A percentile compares a stretch with the other conserved stretches of the same genome.
Conservation (phyloP, 1,284 basidiomycete species). For the Mycena citricolor region DNA sequence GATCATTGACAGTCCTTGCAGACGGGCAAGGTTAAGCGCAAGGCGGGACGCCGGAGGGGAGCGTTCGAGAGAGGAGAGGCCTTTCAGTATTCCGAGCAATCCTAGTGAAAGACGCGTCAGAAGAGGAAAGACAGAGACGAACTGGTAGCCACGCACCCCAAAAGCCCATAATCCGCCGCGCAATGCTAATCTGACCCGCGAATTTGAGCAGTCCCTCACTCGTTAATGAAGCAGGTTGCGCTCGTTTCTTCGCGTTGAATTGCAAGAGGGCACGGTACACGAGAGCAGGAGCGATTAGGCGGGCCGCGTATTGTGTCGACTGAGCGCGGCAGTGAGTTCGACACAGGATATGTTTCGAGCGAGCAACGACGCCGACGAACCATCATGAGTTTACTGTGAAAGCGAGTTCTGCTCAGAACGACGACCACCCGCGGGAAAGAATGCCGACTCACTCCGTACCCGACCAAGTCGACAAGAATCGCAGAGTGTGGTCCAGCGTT, state of each 20-base stretch:
- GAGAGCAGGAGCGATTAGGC: conserved; percentile 20
- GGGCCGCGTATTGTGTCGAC: conserved; percentile 21
- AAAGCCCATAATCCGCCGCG: conserved; percentile 23
- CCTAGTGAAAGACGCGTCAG: conserved; percentile 5
- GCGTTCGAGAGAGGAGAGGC: conserved; percentile 22
- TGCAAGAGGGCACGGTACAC: conserved; percentile 23
- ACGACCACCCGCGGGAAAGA: not conserved
- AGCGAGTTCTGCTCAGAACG: not conserved
- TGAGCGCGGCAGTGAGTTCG: conserved; percentile 3
- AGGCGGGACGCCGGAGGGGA: conserved; percentile 18
- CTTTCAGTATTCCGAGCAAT: conserved; percentile 16
- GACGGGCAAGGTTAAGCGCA: conserved; percentile 21
- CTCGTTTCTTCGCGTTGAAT: conserved; percentile 22
- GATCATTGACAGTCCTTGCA: conserved; percentile 24
- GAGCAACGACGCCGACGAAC: conserved; percentile 43
- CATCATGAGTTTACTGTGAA: conserved; percentile 72
- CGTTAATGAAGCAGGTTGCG: conserved; percentile 14
- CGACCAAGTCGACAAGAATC: conserved; percentile 19
- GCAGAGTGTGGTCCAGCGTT: conserved; percentile 19
- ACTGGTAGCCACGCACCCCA: conserved; percentile 16
- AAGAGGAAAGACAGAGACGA: not conserved
- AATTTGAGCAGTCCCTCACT: conserved; percentile 20
- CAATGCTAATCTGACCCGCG: conserved; percentile 19
- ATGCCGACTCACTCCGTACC: conserved; percentile 26
- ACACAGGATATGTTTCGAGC: too few relatives aligned